Evolutionary conservation across 352 stramenopile species (phyloP).

Genomic region (Phytophthora boehmeriae): DNA sequence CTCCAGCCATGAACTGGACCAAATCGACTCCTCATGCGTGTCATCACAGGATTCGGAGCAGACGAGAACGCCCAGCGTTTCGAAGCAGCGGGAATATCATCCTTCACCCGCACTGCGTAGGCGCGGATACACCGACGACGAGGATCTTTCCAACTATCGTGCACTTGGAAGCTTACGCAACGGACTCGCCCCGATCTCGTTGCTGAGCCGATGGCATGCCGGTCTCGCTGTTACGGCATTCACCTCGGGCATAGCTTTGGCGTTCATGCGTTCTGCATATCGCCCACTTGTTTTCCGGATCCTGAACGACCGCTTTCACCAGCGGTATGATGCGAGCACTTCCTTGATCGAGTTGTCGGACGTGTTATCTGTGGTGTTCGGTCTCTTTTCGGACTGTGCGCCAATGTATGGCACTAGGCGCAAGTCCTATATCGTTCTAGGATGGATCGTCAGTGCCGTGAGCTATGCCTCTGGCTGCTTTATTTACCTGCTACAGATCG

Average conservation of each 20-base stretch:
- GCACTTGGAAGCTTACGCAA: conserved; percentile 52
- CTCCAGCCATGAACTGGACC: conserved; percentile 31
- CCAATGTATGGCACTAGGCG: conserved; percentile 79
- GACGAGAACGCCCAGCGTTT: background rate
- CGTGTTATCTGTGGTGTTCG: conserved; percentile 83
- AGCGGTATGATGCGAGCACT: conserved; percentile 35
- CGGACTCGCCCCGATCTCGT: conserved; percentile 34
- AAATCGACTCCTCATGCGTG: conserved; percentile 27
- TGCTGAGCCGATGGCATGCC: conserved; percentile 42
- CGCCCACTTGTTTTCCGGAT: conserved; percentile 53
- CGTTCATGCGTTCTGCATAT: conserved; percentile 42
- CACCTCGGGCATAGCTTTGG: conserved; percentile 30
- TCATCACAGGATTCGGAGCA: conserved; percentile 4
- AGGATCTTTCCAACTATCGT: conserved; percentile 57
- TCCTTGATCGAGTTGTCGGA: conserved; percentile 69
- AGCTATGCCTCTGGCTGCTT: conserved; percentile 15
- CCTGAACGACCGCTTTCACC: conserved; percentile 40
- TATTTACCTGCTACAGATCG: conserved; percentile 13
- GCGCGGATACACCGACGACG: conserved; percentile 26
- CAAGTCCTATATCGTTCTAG: conserved; percentile 90
- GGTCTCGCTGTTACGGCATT: conserved; percentile 49
- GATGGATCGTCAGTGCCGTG: conserved; percentile 48
- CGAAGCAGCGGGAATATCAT: conserved; percentile 12
- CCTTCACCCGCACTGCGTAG: conserved; percentile 11
- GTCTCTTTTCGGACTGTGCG: conserved; percentile 83